phyloP scores from a whole-genome alignment of 768 basidiomycete genomes.

The Agaricus sinodeliciosus region DNA sequence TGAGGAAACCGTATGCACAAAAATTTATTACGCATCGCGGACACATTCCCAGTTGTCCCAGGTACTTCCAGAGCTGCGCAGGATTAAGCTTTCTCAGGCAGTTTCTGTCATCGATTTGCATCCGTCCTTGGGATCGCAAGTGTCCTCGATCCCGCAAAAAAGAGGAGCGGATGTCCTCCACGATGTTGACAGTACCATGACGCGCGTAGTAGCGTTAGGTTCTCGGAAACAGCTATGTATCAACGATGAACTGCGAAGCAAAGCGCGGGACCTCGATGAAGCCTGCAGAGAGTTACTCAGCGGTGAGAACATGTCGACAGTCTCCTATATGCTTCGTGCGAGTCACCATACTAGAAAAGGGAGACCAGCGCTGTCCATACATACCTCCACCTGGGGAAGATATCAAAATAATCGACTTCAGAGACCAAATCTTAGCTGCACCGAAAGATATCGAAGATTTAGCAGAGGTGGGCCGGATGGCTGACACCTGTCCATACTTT shows the following conservation, averaged over 20 bases:
- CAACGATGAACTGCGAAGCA: conserved; percentile 66
- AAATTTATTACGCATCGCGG: conserved; percentile 91
- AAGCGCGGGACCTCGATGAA: conserved; percentile 74
- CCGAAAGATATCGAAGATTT: conserved; percentile 96
- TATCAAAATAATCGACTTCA: conserved; percentile 65
- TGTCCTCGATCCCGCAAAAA: conserved; percentile 20
- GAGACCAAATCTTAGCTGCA: conserved; percentile 81
- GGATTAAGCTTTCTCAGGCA: conserved; percentile 43
- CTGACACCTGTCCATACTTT: conserved; percentile 87
- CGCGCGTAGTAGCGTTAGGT: conserved; percentile 76
- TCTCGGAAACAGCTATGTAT: conserved; percentile 92
- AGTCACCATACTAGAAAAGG: conserved; percentile 38
- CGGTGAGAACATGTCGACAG: conserved; percentile 33
- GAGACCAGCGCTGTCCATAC: conserved; percentile 65
- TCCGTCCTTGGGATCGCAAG: conserved; percentile 8
- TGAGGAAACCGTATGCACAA: conserved; percentile 58
- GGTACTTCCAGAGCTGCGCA: conserved; percentile 76
- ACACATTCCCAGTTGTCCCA: conserved; percentile 96
- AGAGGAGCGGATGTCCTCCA: conserved; percentile 16
- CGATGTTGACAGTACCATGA: conserved; percentile 21
- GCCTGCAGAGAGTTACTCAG: conserved; percentile 76
- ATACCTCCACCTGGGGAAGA: conserved; percentile 71
- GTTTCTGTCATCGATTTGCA: conserved; percentile 23
- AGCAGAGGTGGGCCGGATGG: conserved; percentile 58
- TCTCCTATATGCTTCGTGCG: not conserved